Evolutionary conservation across 2,329 filamentous ascomycete genomes (phyloP).

Genomic region (Mariannaea sp.): DNA sequence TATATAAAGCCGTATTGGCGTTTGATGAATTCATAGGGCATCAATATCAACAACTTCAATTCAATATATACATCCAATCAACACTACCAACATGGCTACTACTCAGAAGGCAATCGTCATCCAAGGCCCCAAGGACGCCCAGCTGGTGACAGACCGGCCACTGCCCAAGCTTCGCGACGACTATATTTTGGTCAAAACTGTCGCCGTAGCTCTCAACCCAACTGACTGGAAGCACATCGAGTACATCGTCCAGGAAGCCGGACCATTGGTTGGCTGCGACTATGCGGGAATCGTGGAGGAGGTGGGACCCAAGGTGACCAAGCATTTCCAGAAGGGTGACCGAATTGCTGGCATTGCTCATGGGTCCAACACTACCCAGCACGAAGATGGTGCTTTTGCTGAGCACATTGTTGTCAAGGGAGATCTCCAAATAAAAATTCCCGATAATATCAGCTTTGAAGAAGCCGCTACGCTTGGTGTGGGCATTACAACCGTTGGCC

Average conservation of each 20-base stretch:
- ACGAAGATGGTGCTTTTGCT: not conserved
- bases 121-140: not conserved
- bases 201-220: slow-evolving; percentile 42
- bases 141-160: slow-evolving; percentile 2
- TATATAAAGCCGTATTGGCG: too few species aligned
- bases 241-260: slow-evolving; percentile 1
- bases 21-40: too few species aligned
- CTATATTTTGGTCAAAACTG: slow-evolving; percentile 42
- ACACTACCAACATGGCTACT: too few species aligned
- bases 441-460: not conserved
- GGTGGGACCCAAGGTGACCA: not conserved
- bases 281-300: not conserved
- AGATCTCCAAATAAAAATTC: not conserved
- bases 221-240: slow-evolving; percentile 43
- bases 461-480: not conserved
- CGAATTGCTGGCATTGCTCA: not conserved
- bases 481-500: not conserved
- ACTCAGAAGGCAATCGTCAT: too few species aligned
- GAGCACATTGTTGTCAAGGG: not conserved
- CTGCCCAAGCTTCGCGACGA: slow-evolving; percentile 21
- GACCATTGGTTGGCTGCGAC: not conserved
- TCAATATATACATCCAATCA: too few species aligned
- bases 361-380: not conserved
- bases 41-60: too few species aligned
- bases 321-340: not conserved